A percentile compares a stretch with the other conserved stretches of the same genome.
Evolutionary conservation across 257 asterid species (phyloP).

Genomic region (Verbascum thapsus): DNA sequence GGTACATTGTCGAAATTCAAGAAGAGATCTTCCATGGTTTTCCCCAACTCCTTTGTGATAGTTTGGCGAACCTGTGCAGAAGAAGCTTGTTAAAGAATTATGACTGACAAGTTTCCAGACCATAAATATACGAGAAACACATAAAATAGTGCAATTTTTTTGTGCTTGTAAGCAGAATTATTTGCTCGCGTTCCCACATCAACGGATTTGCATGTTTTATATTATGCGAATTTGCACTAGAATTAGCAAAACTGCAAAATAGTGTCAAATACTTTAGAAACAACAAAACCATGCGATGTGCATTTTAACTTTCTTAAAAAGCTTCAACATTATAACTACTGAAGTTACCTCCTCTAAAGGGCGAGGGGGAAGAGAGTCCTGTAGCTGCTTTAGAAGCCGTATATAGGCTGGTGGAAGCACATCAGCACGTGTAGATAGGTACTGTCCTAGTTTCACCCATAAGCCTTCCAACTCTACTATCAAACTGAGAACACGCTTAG

Average conservation of each 20-base stretch:
- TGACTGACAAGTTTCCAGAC: slow-evolving; percentile 21
- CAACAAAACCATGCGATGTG: slow-evolving; percentile 15
- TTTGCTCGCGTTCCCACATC: slow-evolving; percentile 19
- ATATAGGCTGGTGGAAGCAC: slow-evolving; percentile 94
- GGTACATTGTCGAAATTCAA: slow-evolving; percentile 65
- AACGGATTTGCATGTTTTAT: not conserved
- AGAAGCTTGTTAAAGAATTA: slow-evolving; percentile 26
- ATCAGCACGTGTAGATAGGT: slow-evolving; percentile 97
- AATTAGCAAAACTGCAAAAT: slow-evolving; percentile 20
- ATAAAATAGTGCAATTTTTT: not conserved
- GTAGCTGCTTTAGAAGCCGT: slow-evolving; percentile 80
- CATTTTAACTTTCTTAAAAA: slow-evolving; percentile 6
- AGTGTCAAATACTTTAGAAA: slow-evolving; percentile 5
- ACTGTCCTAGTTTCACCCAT: slow-evolving; percentile 98
- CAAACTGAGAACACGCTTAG: slow-evolving; percentile 77
- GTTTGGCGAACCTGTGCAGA: slow-evolving; percentile 71
- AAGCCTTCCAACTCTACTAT: slow-evolving; percentile 88
- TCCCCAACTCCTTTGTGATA: slow-evolving; percentile 70
- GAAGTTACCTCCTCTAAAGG: slow-evolving; percentile 74
- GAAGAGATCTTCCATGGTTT: slow-evolving; percentile 81
- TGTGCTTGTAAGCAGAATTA: slow-evolving; percentile 4
- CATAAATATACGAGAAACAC: slow-evolving; percentile 2
- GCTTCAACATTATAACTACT: not conserved
- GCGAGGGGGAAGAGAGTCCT: slow-evolving; percentile 98
- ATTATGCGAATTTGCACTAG: slow-evolving; percentile 11